A percentile compares a stretch with the other conserved stretches of the same genome.
These are phyloP conservation scores for Dictyostelium intermedium DNA, from an alignment of 78 protist species.

Conservation along the genomic window DNA sequence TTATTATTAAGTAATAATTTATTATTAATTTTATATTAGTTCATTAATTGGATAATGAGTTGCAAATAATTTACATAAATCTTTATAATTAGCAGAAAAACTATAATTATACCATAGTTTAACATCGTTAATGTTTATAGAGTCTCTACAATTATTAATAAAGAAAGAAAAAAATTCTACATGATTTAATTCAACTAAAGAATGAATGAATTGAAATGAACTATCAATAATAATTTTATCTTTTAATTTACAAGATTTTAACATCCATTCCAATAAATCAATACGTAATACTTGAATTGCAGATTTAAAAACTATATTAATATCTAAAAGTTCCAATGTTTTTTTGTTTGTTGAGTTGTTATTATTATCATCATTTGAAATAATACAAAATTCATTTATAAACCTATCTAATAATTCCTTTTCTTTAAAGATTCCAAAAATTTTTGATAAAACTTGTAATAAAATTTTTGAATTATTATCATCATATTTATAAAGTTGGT, in stretches of 20 bases:
- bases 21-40: too few relatives aligned
- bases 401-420: neutral
- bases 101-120: neutral
- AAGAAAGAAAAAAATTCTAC: neutral
- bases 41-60: neutral
- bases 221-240: neutral
- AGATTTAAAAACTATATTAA: neutral
- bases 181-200: neutral
- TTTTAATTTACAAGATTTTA: neutral
- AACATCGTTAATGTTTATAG: neutral
- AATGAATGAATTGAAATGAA: neutral
- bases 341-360: too few relatives aligned
- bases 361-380: neutral
- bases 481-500: neutral
- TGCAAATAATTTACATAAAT: neutral
- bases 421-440: neutral
- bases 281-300: neutral
- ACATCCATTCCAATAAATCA: neutral
- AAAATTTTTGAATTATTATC: neutral
- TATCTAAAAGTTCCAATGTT: neutral
- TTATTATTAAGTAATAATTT: too few relatives aligned
- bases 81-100: neutral
- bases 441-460: neutral
- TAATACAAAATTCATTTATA: neutral
- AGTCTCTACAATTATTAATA: neutral